These are phyloP conservation scores for Aspergillus bombycis DNA, from an alignment of 2,329 filamentous ascomycete genomes.

Conservation along the genomic window DNA sequence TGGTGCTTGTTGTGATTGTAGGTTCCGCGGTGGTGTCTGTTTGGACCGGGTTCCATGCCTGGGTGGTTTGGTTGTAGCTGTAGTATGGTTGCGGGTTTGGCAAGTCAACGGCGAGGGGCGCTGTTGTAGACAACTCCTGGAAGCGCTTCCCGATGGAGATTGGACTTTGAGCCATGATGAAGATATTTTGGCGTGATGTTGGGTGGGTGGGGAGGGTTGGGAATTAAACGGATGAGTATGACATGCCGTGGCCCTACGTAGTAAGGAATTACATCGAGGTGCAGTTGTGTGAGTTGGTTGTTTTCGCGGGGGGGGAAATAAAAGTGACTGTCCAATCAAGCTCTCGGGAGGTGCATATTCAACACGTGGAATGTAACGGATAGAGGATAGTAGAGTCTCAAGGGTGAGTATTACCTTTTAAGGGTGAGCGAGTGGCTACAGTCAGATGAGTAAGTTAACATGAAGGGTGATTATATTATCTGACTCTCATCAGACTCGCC, in stretches of 20 bases:
- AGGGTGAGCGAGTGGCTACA: too few species aligned
- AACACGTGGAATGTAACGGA: neutral
- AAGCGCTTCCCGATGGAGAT: neutral
- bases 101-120: neutral
- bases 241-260: neutral
- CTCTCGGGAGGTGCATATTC: neutral
- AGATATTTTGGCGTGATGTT: neutral
- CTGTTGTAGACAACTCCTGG: neutral
- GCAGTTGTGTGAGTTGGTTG: neutral
- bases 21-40: neutral
- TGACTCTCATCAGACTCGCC: too few species aligned
- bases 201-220: neutral
- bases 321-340: neutral
- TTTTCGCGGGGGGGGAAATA: neutral
- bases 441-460: too few species aligned
- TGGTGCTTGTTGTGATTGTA: neutral
- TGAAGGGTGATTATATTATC: too few species aligned
- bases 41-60: slow-evolving; percentile 4
- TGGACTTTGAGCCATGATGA: neutral
- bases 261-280: neutral
- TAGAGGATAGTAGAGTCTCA: too few species aligned
- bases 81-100: slow-evolving; percentile 13
- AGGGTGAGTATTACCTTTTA: too few species aligned
- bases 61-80: slow-evolving; percentile 1
- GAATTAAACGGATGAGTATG: neutral